Percentiles rank a stretch among this genome's conserved stretches.
phyloP scores from a whole-genome alignment of 2,329 filamentous ascomycete species.

The Paecilomyces dactylethromorphus region DNA sequence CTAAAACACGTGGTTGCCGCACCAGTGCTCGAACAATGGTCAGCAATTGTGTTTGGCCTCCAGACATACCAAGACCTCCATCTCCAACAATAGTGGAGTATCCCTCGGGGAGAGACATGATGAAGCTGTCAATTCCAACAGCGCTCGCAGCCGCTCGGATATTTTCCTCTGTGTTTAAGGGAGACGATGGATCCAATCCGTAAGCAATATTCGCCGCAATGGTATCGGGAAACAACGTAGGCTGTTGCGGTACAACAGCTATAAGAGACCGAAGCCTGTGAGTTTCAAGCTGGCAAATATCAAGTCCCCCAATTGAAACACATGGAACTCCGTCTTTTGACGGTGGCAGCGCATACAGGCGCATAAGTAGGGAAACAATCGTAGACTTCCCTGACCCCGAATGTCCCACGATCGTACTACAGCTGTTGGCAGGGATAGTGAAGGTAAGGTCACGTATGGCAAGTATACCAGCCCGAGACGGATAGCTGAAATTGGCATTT shows the following conservation, averaged over 20 bases:
- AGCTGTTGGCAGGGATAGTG: slow-evolving; percentile 55
- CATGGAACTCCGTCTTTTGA: slow-evolving; percentile 22
- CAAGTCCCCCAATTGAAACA: slow-evolving; percentile 47
- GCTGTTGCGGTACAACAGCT: slow-evolving; percentile 55
- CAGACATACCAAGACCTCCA: slow-evolving; percentile 65
- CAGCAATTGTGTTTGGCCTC: slow-evolving; percentile 76
- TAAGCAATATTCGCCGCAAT: slow-evolving; percentile 61
- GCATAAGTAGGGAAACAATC: slow-evolving; percentile 65
- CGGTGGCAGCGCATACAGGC: slow-evolving; percentile 52
- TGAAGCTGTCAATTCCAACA: slow-evolving; percentile 66
- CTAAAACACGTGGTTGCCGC: slow-evolving; percentile 62
- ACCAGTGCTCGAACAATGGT: slow-evolving; percentile 75
- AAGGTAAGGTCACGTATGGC: slow-evolving; percentile 64
- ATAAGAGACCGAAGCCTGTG: slow-evolving; percentile 54
- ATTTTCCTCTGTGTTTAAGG: slow-evolving; percentile 40
- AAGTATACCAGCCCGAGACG: slow-evolving; percentile 44
- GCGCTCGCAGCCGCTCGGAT: slow-evolving; percentile 53
- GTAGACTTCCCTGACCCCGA: slow-evolving; percentile 94
- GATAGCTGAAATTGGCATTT: slow-evolving; percentile 66
- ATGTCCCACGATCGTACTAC: slow-evolving; percentile 70
- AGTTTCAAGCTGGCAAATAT: slow-evolving; percentile 56
- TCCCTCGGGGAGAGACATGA: slow-evolving; percentile 61
- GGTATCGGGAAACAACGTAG: slow-evolving; percentile 51
- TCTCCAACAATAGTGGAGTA: slow-evolving; percentile 72
- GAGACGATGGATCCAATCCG: slow-evolving; percentile 55